Conservation (phyloP, 164 flowering plant species). For the Chloranthus sessilifolius region DNA sequence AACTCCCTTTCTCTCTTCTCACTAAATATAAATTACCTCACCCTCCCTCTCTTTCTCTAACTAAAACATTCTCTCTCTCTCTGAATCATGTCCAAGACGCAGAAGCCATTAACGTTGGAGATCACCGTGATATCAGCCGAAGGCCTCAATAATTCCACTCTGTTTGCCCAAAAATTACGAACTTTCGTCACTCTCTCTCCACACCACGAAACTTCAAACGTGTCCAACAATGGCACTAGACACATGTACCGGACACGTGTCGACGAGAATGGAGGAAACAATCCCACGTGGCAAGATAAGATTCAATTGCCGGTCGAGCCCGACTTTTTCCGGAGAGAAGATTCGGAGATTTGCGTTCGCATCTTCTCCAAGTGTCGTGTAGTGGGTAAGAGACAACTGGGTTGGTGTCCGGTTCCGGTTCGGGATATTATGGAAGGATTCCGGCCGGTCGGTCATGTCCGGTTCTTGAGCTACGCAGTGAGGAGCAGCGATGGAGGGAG, state of each 20-base stretch:
- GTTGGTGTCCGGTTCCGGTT: not conserved
- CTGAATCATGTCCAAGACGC: too few relatives aligned
- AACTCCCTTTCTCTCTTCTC: too few relatives aligned
- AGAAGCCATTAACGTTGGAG: too few relatives aligned
- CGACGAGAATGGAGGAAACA: not conserved
- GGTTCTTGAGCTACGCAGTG: conserved; percentile 1
- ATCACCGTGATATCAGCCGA: conserved; percentile 3
- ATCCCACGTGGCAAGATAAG: conserved; percentile 5
- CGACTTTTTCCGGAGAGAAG: too few relatives aligned
- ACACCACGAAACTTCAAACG: too few relatives aligned
- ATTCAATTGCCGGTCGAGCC: not conserved
- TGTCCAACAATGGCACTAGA: not conserved
- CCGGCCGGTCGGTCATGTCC: not conserved
- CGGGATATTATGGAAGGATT: not conserved
- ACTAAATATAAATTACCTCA: too few relatives aligned
- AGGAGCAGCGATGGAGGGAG: not conserved
- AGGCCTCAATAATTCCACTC: not conserved
- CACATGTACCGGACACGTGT: too few relatives aligned
- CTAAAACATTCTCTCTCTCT: too few relatives aligned
- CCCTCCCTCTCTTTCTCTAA: too few relatives aligned
- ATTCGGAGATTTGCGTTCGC: not conserved
- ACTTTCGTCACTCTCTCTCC: not conserved
- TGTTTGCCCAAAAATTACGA: not conserved
- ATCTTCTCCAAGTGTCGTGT: too few relatives aligned
- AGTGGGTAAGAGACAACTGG: too few relatives aligned